A percentile compares a stretch with the other conserved stretches of the same genome.
Evolutionary conservation across 2,329 filamentous ascomycete species (phyloP).

Genomic region (Xylaria sp.): DNA sequence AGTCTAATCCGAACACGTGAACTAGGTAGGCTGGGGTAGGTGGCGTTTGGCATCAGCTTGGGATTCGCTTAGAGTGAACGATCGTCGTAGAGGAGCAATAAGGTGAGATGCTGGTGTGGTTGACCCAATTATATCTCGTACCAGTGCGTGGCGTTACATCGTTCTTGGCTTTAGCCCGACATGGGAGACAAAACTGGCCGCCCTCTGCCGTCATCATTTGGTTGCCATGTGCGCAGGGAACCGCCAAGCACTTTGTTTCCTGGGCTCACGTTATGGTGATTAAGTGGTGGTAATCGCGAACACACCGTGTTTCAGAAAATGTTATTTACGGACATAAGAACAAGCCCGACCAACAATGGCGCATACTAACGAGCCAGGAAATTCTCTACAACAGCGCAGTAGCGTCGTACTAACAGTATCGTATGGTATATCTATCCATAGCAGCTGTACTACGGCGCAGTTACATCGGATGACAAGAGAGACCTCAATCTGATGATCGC

Average conservation of each 20-base stretch:
- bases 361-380: background rate
- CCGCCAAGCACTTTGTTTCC: slow-evolving; percentile 21
- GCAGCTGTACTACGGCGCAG: slow-evolving; percentile 20
- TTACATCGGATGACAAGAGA: slow-evolving; percentile 29
- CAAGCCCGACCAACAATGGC: slow-evolving; percentile 18
- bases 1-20: slow-evolving; percentile 26
- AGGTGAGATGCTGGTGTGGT: slow-evolving; percentile 31
- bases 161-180: slow-evolving; percentile 17
- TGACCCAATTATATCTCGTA: slow-evolving; percentile 27
- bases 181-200: slow-evolving; percentile 6
- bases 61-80: slow-evolving; percentile 32
- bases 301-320: slow-evolving; percentile 32
- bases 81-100: slow-evolving; percentile 38
- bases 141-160: slow-evolving; percentile 30
- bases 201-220: too few relatives aligned
- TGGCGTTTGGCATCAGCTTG: slow-evolving; percentile 26
- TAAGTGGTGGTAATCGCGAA: slow-evolving; percentile 6
- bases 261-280: slow-evolving; percentile 15
- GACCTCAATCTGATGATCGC: slow-evolving; percentile 22
- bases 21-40: slow-evolving; percentile 29
- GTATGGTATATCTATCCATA: slow-evolving; percentile 6
- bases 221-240: slow-evolving; percentile 27
- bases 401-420: slow-evolving; percentile 10
- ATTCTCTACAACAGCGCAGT: slow-evolving; percentile 10
- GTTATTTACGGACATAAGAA: slow-evolving; percentile 32